These are phyloP conservation scores for Neobulgaria alba DNA, from an alignment of 2,329 filamentous ascomycete genomes.

Conservation along the genomic window DNA sequence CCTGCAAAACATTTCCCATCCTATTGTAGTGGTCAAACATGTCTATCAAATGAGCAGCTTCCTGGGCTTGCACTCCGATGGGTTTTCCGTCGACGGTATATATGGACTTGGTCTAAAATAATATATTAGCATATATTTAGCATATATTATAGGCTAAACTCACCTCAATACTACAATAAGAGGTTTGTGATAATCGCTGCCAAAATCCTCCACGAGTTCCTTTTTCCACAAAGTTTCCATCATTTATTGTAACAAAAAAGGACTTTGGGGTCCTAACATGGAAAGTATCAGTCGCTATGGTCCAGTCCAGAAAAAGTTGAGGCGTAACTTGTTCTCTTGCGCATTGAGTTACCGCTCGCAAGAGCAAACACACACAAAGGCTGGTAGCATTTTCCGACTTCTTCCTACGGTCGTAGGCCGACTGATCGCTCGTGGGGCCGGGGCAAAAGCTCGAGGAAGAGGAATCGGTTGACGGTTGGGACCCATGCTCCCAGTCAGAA, in stretches of 20 bases:
- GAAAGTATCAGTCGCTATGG: slow-evolving; percentile 1
- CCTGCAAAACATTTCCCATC: neutral
- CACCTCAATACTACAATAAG: neutral
- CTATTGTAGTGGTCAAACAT: slow-evolving; percentile 1
- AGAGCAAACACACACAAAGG: slow-evolving; percentile 2
- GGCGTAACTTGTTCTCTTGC: neutral
- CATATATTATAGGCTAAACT: neutral
- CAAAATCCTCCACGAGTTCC: neutral
- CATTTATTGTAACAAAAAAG: neutral
- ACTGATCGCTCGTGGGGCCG: slow-evolving; percentile 1
- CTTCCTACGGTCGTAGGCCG: neutral
- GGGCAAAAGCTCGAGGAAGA: neutral
- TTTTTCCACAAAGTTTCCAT: neutral
- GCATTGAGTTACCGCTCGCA: slow-evolving; percentile 1
- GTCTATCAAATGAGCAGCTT: slow-evolving; percentile 3
- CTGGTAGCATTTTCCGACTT: slow-evolving; percentile 3
- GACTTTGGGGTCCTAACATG: neutral
- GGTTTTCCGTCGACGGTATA: slow-evolving; percentile 1
- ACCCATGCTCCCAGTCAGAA: too few relatives aligned
- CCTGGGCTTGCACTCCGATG: slow-evolving; percentile 2
- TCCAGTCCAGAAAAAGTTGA: neutral
- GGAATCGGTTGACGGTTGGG: too few relatives aligned
- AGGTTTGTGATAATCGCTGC: neutral
- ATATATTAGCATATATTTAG: neutral
- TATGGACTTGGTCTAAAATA: neutral